phyloP scores from a whole-genome alignment of 768 basidiomycete genomes.

The Rhodotorula kratochvilovae region DNA sequence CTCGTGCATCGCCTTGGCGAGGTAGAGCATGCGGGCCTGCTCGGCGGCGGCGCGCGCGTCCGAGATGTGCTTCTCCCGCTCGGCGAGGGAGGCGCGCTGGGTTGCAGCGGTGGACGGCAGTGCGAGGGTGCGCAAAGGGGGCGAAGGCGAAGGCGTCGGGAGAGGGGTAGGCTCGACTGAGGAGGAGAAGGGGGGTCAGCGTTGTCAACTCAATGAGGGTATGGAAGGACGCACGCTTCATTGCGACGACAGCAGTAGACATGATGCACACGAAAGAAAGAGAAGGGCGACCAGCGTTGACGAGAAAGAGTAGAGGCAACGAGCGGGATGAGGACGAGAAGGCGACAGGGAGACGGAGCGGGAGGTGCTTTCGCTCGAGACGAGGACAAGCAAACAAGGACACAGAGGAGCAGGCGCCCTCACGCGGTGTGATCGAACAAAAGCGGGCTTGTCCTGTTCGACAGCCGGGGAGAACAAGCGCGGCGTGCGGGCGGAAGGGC shows the following conservation, averaged over 20 bases:
- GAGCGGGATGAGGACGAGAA: neutral
- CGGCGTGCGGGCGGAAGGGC: neutral
- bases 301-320: neutral
- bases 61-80: neutral
- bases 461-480: neutral
- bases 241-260: neutral
- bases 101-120: neutral
- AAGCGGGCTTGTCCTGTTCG: neutral
- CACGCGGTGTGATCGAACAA: neutral
- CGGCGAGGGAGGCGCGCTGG: neutral
- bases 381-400: too few species aligned
- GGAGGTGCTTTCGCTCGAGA: too few species aligned
- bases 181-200: neutral
- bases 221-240: neutral
- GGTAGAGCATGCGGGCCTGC: neutral
- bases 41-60: slow-evolving; percentile 15
- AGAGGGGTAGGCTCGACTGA: neutral
- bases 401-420: too few species aligned
- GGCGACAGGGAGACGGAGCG: neutral
- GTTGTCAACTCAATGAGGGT: fast-evolving
- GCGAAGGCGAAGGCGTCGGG: neutral
- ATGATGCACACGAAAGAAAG: neutral
- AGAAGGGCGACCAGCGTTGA: neutral
- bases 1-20: neutral
- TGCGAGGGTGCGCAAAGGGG: neutral